Base-by-base conservation (phyloP, 1,284 basidiomycete species). In the Marasmius sp. region DNA sequence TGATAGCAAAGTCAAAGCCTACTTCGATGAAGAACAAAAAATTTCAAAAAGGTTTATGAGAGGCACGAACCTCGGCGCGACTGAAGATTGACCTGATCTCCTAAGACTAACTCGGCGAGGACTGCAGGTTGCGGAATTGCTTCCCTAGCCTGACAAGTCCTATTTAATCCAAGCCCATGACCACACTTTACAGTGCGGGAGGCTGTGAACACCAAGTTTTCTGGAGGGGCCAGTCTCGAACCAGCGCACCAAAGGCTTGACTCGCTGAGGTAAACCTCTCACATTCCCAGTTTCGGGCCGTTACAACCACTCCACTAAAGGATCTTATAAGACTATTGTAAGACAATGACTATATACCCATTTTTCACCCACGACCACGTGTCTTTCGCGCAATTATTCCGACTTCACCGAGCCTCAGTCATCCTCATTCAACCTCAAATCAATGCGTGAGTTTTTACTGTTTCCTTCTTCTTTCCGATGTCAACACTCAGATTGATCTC, bases 141-240 rank as follows among this genome's bases (percentile, higher is more conserved):
- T 92, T 91, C 87, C 89, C 90, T 92, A 86, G 86, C 84, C 86
- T 79, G 83, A 86, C 87, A 85, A 84, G 86, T 82, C 76, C 86
- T 76, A 72, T 88, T 91, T 92, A 92, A 87, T 87, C 89, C 87
- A 85, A 84, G 81, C 77, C 75, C 77, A 70, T 67, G 39, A 65
- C 80, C 86, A 83, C 71, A 37, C 76, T 83, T 87, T 92, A 77
- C 85, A 81, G 73, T 63, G 75, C 78, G 84, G 81, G 77, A 80
- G 74, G 79, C 80, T 83, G 81, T 84, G 86, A 84, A 81, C 74
- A 89, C 90, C 88, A 92, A 92, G 87, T 92, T 92, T 90, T 92
- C 89, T 85, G 88, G 89, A 92, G 91, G 89, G 88, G 87, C 85
- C 85, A 82, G 88, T 82, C 87, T 92, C 88, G 90, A 91, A 91